Evolutionary conservation across 192 early-diverging fungal species (phyloP).

Genomic region (Coemansia sp.): DNA sequence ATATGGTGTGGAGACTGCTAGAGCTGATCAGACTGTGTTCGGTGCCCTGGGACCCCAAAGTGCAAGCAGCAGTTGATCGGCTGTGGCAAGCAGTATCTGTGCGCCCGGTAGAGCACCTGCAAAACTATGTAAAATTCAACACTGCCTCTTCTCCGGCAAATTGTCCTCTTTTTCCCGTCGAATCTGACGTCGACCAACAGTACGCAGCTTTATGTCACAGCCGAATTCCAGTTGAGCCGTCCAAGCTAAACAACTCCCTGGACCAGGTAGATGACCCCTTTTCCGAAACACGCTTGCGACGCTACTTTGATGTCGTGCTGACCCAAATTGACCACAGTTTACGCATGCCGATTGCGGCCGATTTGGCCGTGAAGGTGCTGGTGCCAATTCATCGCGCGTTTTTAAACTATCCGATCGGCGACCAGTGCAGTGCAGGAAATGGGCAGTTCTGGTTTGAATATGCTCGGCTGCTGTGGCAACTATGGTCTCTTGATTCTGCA

Average conservation of each 20-base stretch:
- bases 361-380: constrained; percentile 3
- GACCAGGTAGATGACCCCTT: constrained; percentile 1
- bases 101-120: constrained; percentile 10
- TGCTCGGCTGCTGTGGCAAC: constrained; percentile 24
- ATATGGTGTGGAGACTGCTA: constrained; percentile 30
- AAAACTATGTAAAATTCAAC: constrained; percentile 1
- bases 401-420: neutral
- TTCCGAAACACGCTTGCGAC: constrained; percentile 30
- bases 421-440: neutral
- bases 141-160: too few species aligned
- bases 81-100: constrained; percentile 2
- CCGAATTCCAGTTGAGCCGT: constrained; percentile 11
- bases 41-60: constrained; percentile 4
- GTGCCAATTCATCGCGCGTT: constrained; percentile 11
- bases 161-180: too few species aligned
- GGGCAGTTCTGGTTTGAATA: constrained; percentile 24
- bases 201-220: constrained; percentile 5
- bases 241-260: neutral
- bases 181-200: neutral
- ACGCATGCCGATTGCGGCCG: neutral
- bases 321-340: constrained; percentile 7
- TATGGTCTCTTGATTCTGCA: constrained; percentile 18
- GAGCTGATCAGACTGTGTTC: constrained; percentile 9
- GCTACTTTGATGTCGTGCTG: constrained; percentile 18
- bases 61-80: constrained; percentile 1